Base-by-base conservation (phyloP, 164 flowering plant genomes). In the Malania oleifera region DNA sequence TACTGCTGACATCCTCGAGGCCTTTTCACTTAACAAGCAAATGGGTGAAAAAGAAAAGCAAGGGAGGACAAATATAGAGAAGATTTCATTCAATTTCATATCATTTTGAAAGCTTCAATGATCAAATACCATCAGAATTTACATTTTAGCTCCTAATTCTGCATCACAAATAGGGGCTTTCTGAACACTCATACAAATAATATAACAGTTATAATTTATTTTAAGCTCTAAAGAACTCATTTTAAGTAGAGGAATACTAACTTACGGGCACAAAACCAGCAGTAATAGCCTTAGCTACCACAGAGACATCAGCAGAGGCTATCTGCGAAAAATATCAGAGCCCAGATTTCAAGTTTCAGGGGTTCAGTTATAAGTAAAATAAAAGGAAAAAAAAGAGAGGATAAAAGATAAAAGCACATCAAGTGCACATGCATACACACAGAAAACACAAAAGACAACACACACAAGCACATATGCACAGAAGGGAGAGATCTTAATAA, bases 241-340 rank as follows among this genome's bases (percentile, higher is more conserved):
- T n/a, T 7, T 34, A 7, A 34, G 11, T 20, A 43, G 22, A 54
- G 48, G 22, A n/a, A 46, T 54, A 51, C 24, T 48, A 64, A 75
- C 92, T 78, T 77, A 91, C 98, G 57, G 99, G 99, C 55, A 86
- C 68, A 70, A 93, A 85, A 54, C 99, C 99, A 31, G 85, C 68
- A 64, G 76, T 62, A 20, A 90, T 66, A 53, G 96, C 83, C 54
- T 75, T 75, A 8, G 69, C 67, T 44, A 93, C 86, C 52, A 65
- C 73, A 39, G 83, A 75, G 31, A 77, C 57, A 65, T 85, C 84
- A 69, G 87, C 95, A 43, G 68, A 64, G 22, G 74, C 72, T 34
- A 93, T 70, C 98, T 90, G 87, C 28, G 31, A 65, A 44, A 69
- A 56, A 50, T 34, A 45, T 3, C 49, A 41, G 19, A 48, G 18